phyloP scores from a whole-genome alignment of 2,329 filamentous ascomycete species.

The Clarireedia hainanense region DNA sequence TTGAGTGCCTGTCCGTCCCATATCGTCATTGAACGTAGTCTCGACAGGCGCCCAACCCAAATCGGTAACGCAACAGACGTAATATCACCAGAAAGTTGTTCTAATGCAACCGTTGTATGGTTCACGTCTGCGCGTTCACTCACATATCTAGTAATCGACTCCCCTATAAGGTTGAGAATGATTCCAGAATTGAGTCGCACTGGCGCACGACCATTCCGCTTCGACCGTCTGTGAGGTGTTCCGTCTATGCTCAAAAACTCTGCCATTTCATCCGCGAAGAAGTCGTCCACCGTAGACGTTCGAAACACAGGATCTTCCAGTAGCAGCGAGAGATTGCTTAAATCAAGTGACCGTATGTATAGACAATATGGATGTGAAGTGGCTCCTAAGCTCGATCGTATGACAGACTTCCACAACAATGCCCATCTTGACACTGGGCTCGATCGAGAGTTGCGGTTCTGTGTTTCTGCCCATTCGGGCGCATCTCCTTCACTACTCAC shows the following conservation, averaged over 20 bases:
- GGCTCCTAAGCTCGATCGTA: slow-evolving; percentile 53
- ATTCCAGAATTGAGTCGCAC: slow-evolving; percentile 29
- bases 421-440: slow-evolving; percentile 42
- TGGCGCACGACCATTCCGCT: slow-evolving; percentile 12
- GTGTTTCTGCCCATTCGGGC: slow-evolving; percentile 7
- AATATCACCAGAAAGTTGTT: slow-evolving; percentile 49
- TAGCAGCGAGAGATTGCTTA: slow-evolving; percentile 52
- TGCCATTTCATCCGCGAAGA: slow-evolving; percentile 36
- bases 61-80: slow-evolving; percentile 42
- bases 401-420: slow-evolving; percentile 59
- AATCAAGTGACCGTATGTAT: slow-evolving; percentile 56
- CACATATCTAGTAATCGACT: slow-evolving; percentile 47
- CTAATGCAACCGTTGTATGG: slow-evolving; percentile 43
- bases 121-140: slow-evolving; percentile 32
- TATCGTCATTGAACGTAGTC: slow-evolving; percentile 50
- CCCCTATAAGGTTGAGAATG: slow-evolving; percentile 43
- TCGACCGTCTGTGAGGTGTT: slow-evolving; percentile 24
- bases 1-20: slow-evolving; percentile 53
- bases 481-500: slow-evolving; percentile 36
- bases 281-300: slow-evolving; percentile 24
- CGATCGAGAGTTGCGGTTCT: slow-evolving; percentile 1
- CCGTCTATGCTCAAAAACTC: slow-evolving; percentile 26
- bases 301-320: slow-evolving; percentile 43
- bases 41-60: slow-evolving; percentile 52
- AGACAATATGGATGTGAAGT: slow-evolving; percentile 63